phyloP scores from a whole-genome alignment of 1,139 yeast species.

The Magnusiomyces tetraspermus region DNA sequence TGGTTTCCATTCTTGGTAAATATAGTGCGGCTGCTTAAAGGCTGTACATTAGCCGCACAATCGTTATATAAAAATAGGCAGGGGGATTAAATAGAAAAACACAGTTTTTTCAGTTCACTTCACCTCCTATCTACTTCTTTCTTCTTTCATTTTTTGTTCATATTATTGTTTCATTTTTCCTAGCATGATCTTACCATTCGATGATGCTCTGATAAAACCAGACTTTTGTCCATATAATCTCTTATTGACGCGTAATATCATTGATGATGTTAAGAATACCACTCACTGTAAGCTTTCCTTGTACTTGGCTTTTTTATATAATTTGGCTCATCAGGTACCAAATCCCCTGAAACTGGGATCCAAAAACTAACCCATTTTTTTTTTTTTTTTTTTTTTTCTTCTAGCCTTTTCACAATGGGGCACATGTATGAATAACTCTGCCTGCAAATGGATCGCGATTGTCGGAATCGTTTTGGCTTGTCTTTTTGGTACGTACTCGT shows the following conservation, averaged over 20 bases:
- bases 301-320: conserved; percentile 5
- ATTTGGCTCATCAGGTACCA: no score
- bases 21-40: no score
- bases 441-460: conserved; percentile 69
- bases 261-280: not conserved
- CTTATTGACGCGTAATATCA: not conserved
- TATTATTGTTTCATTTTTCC: not conserved
- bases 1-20: no score
- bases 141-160: not conserved
- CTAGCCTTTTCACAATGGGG: conserved; percentile 56
- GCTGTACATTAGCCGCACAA: no score
- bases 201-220: not conserved
- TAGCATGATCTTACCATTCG: not conserved
- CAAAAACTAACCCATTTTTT: not conserved
- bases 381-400: not conserved
- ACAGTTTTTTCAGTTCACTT: no score
- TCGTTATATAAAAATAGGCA: no score
- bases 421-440: conserved; percentile 66
- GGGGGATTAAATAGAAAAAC: no score
- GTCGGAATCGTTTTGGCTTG: conserved; percentile 59
- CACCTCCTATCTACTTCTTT: not conserved
- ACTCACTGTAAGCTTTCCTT: conserved; percentile 3
- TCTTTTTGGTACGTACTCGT: conserved; percentile 26
- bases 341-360: not conserved
- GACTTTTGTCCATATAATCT: not conserved